Evolutionary conservation across 495 filamentous ascomycete genomes (phyloP), one percentile per base, ranked within the genome.

Genomic region (Tuber umbilicatum): DNA sequence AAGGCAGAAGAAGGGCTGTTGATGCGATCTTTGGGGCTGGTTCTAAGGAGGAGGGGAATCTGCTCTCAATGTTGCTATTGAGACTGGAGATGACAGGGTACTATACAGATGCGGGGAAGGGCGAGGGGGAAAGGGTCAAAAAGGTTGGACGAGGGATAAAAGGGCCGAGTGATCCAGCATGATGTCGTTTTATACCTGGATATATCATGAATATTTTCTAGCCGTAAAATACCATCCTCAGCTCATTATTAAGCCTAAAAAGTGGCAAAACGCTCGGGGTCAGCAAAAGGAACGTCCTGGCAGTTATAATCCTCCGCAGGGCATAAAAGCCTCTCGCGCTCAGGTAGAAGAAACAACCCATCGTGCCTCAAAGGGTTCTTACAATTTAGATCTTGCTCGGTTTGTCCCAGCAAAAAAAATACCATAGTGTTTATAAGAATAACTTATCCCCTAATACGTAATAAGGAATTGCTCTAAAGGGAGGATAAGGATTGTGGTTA

Each of bases 51-150:
- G 82, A 78, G 60, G 85, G 83, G 74, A 87, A 86, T 81, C 82
- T 86, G 55, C 84, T 91, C 72, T 86, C 85, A 73, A 84, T 85
- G 79, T 82, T 91, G 74, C 71, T 90, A 71, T 60, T 87, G 71
- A 86, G 83, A 81, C 75, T 91, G 76, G 89, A 91, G 85, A 89
- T 90, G 88, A 86, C 84, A 74, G 86, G 86, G 68, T 90, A 87
- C 81, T 90, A 89, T 79, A 81, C 78, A 17, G 77, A 79, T 37
- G 69, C 14, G 43, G 71, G 50, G 68, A 38, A 41, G n/a, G 35
- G 27, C 3, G 70, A 41, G 19, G 70, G 38, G 17, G 73, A 17
- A 19, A 71, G 39, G 68, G 19, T n/a, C 38, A 60, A 64, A 38
- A 73, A 41, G 45, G 60, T 40, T 50, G 39, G 68, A 27, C 55